These are phyloP conservation scores for Myxozyma vanderwaltii DNA, from an alignment of 805 yeast species.

Conservation along the genomic window DNA sequence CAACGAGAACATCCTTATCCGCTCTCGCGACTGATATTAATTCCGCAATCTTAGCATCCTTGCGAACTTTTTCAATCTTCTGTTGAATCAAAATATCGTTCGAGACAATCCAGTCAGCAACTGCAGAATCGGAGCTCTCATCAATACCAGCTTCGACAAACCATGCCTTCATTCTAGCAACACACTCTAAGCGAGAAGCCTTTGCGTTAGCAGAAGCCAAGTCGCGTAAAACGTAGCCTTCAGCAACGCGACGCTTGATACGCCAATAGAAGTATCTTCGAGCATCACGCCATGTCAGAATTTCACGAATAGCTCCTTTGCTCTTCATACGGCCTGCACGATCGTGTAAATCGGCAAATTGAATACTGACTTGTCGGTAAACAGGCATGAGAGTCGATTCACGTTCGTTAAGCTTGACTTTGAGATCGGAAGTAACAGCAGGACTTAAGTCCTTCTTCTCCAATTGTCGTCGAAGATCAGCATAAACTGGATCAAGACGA, in stretches of 20 bases:
- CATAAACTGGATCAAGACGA: conserved; percentile 79
- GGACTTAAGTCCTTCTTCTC: conserved; percentile 51
- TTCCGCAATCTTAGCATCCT: conserved; percentile 25
- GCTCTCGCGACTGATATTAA: conserved; percentile 20
- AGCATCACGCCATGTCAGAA: conserved; percentile 80
- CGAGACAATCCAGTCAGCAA: conserved; percentile 26
- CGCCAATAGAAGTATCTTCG: conserved; percentile 99
- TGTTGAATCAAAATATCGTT: conserved; percentile 7
- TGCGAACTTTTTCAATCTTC: conserved; percentile 21
- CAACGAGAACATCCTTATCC: conserved; percentile 30
- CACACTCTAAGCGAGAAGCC: conserved; percentile 73
- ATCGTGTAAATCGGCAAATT: conserved; percentile 97
- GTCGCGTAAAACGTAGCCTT: conserved; percentile 80
- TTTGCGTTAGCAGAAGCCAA: conserved; percentile 59
- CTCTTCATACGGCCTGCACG: conserved; percentile 97
- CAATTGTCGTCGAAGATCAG: conserved; percentile 62
- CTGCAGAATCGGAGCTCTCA: conserved; percentile 20
- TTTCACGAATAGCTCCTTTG: conserved; percentile 85
- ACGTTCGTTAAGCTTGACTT: conserved; percentile 71
- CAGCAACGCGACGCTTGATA: conserved; percentile 90
- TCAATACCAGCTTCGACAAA: conserved; percentile 30
- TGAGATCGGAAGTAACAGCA: conserved; percentile 68
- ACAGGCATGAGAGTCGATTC: conserved; percentile 81
- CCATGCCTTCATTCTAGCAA: conserved; percentile 68
- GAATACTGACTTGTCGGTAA: conserved; percentile 88